Percentiles rank a stretch among this genome's conserved stretches.
These are phyloP conservation scores for Chaetomiaceae sp. DNA, from an alignment of 2,329 filamentous ascomycete species.

Conservation along the genomic window DNA sequence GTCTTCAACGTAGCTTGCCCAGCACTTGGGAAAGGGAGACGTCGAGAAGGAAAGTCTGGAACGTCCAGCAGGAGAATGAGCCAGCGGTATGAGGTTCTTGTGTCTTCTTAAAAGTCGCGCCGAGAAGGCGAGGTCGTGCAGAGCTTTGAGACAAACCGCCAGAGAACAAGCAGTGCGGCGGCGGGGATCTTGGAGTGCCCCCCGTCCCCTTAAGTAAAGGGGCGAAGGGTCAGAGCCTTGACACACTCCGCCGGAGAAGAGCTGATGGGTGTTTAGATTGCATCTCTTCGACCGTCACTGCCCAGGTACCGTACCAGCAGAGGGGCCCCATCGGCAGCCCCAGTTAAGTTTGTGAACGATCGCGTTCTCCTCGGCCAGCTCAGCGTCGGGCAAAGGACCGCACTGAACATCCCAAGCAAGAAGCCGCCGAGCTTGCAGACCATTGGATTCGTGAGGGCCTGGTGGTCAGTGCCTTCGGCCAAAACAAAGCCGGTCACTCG, in stretches of 20 bases:
- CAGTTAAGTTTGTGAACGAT: constrained; percentile 22
- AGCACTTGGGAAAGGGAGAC: constrained; percentile 2
- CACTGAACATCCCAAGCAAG: constrained; percentile 32
- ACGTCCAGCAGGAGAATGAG: constrained; percentile 4
- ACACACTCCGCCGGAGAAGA: constrained; percentile 20
- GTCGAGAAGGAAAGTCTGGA: constrained; percentile 3
- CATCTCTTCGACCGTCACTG: constrained; percentile 15
- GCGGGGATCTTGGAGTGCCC: constrained; percentile 25
- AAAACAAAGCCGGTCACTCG: constrained; percentile 16
- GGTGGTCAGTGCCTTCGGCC: constrained; percentile 16
- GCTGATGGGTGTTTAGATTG: constrained; percentile 23
- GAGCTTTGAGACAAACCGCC: constrained; percentile 40
- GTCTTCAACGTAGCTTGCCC: constrained; percentile 12
- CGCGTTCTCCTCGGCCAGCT: constrained; percentile 15
- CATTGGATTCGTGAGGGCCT: constrained; percentile 17
- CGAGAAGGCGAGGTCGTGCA: constrained; percentile 35
- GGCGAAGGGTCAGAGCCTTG: constrained; percentile 19
- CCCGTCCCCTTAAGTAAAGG: constrained; percentile 28
- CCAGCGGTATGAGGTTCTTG: constrained; percentile 15
- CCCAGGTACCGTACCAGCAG: constrained; percentile 15
- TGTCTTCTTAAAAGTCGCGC: constrained; percentile 24
- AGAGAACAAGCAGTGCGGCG: constrained; percentile 35
- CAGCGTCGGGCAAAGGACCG: constrained; percentile 25
- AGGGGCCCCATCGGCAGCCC: constrained; percentile 15
- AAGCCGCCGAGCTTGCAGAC: constrained; percentile 31